Percentiles rank a stretch among this genome's conserved stretches.
phyloP scores from a whole-genome alignment of 805 yeast genomes.

The Lachancea mirantina region DNA sequence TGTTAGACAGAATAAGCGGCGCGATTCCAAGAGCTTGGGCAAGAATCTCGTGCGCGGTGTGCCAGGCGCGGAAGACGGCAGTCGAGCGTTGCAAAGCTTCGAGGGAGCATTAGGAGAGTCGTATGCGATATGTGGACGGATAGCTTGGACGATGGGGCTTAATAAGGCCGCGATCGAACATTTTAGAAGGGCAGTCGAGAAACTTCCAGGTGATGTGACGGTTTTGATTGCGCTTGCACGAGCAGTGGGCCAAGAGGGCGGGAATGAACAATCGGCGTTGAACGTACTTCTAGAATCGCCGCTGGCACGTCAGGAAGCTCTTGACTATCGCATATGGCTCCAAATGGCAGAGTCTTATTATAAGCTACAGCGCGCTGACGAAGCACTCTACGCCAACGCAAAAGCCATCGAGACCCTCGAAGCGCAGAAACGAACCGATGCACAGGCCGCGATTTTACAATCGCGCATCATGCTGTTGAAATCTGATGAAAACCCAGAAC shows the following conservation, averaged over 20 bases:
- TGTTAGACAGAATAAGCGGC: too few species aligned
- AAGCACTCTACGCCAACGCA: slow-evolving; percentile 19
- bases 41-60: neutral
- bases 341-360: slow-evolving; percentile 20
- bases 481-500: slow-evolving; percentile 8
- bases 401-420: slow-evolving; percentile 7
- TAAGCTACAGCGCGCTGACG: slow-evolving; percentile 17
- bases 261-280: slow-evolving; percentile 2
- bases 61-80: slow-evolving; percentile 4
- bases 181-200: slow-evolving; percentile 12
- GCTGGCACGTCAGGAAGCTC: slow-evolving; percentile 1
- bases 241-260: slow-evolving; percentile 5
- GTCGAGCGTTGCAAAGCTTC: too few species aligned
- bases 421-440: slow-evolving; percentile 2
- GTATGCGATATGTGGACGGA: slow-evolving; percentile 15
- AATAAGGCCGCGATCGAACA: slow-evolving; percentile 15
- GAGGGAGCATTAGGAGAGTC: slow-evolving; percentile 3
- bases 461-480: slow-evolving; percentile 8
- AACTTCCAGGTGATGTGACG: slow-evolving; percentile 5
- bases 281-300: slow-evolving; percentile 4
- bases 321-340: slow-evolving; percentile 16
- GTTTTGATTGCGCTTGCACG: slow-evolving; percentile 6
- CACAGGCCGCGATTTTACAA: slow-evolving; percentile 9
- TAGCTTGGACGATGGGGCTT: slow-evolving; percentile 20
- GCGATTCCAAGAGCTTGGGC: neutral